A percentile compares a stretch with the other conserved stretches of the same genome.
Conservation (phyloP, 345 rosid species). For the Boechera retrofracta region DNA sequence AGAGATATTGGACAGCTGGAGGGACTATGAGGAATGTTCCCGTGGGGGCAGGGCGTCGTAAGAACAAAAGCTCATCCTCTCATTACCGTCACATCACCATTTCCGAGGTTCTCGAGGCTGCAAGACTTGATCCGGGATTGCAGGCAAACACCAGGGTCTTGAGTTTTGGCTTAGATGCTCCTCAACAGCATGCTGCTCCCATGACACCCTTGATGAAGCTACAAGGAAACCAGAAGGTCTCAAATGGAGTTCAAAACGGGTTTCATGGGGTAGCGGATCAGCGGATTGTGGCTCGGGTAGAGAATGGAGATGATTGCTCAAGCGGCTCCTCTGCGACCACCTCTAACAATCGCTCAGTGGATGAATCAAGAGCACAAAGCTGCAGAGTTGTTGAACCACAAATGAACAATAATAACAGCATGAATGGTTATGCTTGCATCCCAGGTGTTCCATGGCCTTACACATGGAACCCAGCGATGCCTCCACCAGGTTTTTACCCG, state of each 20-base stretch:
- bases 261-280: constrained; percentile 44
- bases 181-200: constrained; percentile 52
- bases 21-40: constrained; percentile 96
- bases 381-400: constrained; percentile 41
- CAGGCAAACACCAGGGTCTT: constrained; percentile 63
- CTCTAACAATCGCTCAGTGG: constrained; percentile 34
- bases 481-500: constrained; percentile 64
- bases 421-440: constrained; percentile 62
- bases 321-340: constrained; percentile 62
- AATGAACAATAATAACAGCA: constrained; percentile 40
- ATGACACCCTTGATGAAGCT: constrained; percentile 56
- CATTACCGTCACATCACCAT: constrained; percentile 72
- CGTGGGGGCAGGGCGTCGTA: constrained; percentile 90
- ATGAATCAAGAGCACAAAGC: constrained; percentile 41
- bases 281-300: constrained; percentile 44
- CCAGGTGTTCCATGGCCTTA: constrained; percentile 86
- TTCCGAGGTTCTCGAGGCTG: constrained; percentile 74
- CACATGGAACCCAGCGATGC: constrained; percentile 65
- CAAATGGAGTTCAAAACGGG: constrained; percentile 53
- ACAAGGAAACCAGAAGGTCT: constrained; percentile 51
- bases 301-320: constrained; percentile 64
- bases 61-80: constrained; percentile 74
- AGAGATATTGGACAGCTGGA: constrained; percentile 94
- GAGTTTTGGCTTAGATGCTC: constrained; percentile 65
- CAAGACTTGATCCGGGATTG: constrained; percentile 56